These are phyloP conservation scores for Hyaloscypha finlandica DNA, from an alignment of 495 filamentous ascomycete genomes.

Conservation along the genomic window DNA sequence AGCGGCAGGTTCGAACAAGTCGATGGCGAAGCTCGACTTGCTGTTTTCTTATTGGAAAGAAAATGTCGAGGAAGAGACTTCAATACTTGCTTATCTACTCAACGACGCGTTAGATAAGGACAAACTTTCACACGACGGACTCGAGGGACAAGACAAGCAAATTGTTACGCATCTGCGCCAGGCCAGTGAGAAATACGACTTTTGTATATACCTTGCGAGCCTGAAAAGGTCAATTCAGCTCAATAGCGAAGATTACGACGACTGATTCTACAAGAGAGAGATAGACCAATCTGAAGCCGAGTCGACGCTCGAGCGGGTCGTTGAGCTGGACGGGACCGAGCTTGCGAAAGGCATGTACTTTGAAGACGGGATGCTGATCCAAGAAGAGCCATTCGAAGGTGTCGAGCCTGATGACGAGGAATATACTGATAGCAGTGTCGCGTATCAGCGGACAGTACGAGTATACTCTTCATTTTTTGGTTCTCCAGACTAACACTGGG, in stretches of 20 bases:
- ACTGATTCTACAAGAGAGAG: neutral
- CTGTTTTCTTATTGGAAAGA: slow-evolving; percentile 13
- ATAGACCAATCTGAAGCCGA: neutral
- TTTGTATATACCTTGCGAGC: slow-evolving; percentile 40
- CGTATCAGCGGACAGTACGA: neutral
- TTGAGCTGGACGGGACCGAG: neutral
- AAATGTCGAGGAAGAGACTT: slow-evolving; percentile 1
- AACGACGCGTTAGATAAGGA: slow-evolving; percentile 49
- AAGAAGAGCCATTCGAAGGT: neutral
- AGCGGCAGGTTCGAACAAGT: slow-evolving; percentile 17
- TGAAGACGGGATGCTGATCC: neutral
- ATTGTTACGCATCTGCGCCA: slow-evolving; percentile 34
- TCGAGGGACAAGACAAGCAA: slow-evolving; percentile 43
- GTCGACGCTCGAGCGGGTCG: neutral
- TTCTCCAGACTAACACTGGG: neutral
- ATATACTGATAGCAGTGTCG: neutral
- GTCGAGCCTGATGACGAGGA: neutral
- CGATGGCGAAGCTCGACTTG: slow-evolving; percentile 24
- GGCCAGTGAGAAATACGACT: slow-evolving; percentile 35
- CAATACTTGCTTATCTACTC: slow-evolving; percentile 40
- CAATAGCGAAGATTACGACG: slow-evolving; percentile 18
- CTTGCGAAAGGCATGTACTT: neutral
- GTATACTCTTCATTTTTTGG: neutral
- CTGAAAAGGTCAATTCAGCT: slow-evolving; percentile 38
- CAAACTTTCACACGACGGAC: slow-evolving; percentile 36